Conservation (phyloP, 2,329 filamentous ascomycete genomes). For the Aspergillus latus region DNA sequence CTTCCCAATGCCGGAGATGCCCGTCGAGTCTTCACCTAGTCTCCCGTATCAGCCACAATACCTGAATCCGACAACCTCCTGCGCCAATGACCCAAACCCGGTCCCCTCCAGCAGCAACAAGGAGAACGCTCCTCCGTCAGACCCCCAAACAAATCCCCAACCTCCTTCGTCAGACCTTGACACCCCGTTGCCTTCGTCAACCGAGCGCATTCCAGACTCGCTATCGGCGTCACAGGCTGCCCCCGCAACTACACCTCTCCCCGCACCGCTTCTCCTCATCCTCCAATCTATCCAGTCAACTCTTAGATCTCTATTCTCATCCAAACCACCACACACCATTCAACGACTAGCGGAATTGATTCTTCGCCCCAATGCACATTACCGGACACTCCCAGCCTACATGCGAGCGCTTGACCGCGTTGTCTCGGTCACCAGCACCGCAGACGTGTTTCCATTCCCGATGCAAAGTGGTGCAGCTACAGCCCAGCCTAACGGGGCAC, state of each 20-base stretch:
- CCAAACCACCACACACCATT: constrained; percentile 83
- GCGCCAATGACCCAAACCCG: constrained; percentile 30
- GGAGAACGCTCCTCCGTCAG: constrained; percentile 35
- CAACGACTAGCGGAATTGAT: constrained; percentile 89
- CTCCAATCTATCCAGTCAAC: constrained; percentile 60
- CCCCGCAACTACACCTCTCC: constrained; percentile 54
- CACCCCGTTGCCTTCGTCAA: constrained; percentile 38
- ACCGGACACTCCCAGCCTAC: constrained; percentile 78
- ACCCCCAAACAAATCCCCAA: constrained; percentile 31
- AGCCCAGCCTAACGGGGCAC: constrained; percentile 57
- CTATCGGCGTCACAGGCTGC: constrained; percentile 44
- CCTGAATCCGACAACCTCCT: constrained; percentile 25
- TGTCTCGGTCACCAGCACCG: constrained; percentile 81
- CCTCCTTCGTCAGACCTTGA: constrained; percentile 39
- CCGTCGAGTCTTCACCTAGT: constrained; percentile 42
- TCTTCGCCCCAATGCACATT: constrained; percentile 72
- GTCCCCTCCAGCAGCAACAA: constrained; percentile 38
- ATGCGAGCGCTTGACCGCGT: constrained; percentile 89
- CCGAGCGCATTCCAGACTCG: constrained; percentile 45
- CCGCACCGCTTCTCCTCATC: constrained; percentile 63
- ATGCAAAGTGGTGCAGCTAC: constrained; percentile 20
- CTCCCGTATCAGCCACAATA: constrained; percentile 22
- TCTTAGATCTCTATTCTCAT: constrained; percentile 65
- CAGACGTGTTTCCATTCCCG: constrained; percentile 76
- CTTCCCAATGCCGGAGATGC: constrained; percentile 69